Conservation (phyloP, 2,329 filamentous ascomycete genomes). For the Tolypocladium guangdongense region DNA sequence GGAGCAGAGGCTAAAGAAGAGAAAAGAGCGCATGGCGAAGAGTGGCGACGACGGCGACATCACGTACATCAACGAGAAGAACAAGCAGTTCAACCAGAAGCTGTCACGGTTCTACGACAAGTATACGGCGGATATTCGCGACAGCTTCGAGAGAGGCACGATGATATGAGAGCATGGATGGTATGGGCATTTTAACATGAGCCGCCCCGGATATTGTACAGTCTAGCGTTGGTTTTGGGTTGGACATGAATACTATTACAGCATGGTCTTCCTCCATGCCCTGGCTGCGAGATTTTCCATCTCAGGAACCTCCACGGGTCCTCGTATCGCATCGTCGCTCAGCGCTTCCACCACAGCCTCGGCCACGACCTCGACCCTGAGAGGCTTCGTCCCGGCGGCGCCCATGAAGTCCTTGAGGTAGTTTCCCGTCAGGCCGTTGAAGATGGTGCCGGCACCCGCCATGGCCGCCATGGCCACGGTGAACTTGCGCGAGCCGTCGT, state of each 20-base stretch:
- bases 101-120: conserved; percentile 94
- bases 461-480: conserved; percentile 77
- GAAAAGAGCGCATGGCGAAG: conserved; percentile 64
- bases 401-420: conserved; percentile 69
- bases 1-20: conserved; percentile 74
- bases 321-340: conserved; percentile 59
- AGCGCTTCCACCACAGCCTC: conserved; percentile 85
- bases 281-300: conserved; percentile 74
- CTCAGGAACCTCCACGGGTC: conserved; percentile 64
- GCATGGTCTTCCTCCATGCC: conserved; percentile 84
- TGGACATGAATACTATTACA: conserved; percentile 37
- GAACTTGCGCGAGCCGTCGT: conserved; percentile 69
- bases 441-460: conserved; percentile 60
- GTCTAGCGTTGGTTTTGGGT: conserved; percentile 14
- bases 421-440: conserved; percentile 70
- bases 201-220: conserved; percentile 16
- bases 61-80: conserved; percentile 99
- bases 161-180: conserved; percentile 54
- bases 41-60: conserved; percentile 83
- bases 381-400: conserved; percentile 70
- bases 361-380: conserved; percentile 79
- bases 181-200: neutral
- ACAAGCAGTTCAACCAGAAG: conserved; percentile 99
- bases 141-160: conserved; percentile 94
- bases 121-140: conserved; percentile 92